A percentile compares a stretch with the other conserved stretches of the same genome.
Evolutionary conservation across 305 asterid genomes (phyloP).

Genomic region (Nicotiana rustica): DNA sequence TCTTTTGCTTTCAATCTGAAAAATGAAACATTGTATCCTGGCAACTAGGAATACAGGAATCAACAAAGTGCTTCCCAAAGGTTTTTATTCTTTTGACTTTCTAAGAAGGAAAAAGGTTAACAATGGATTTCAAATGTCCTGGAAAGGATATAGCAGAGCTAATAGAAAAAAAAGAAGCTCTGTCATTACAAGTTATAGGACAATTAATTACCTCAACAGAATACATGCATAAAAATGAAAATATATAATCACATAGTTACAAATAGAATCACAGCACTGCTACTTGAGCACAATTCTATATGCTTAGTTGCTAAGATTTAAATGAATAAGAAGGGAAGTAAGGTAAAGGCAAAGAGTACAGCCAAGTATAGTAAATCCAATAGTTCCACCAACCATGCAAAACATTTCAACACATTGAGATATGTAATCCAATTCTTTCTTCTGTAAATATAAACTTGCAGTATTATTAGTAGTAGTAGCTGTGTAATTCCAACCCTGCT

Average conservation of each 20-base stretch:
- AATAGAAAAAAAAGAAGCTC: neutral
- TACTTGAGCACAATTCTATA: no score
- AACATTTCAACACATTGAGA: conserved; percentile 39
- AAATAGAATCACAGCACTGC: neutral
- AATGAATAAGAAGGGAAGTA: conserved; percentile 49
- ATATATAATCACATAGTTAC: neutral
- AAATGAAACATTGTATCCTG: neutral
- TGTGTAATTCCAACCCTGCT: conserved; percentile 60
- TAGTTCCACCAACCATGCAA: conserved; percentile 44
- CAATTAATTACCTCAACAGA: neutral
- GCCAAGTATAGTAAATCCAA: conserved; percentile 51
- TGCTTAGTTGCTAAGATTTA: conserved; percentile 31
- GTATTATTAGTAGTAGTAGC: neutral
- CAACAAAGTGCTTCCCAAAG: neutral
- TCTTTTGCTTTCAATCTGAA: no score
- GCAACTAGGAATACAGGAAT: neutral
- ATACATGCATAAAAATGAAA: neutral
- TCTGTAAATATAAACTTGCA: neutral
- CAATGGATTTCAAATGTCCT: neutral
- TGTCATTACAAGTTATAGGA: neutral
- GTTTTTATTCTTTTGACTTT: neutral
- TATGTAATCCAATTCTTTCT: conserved; percentile 27
- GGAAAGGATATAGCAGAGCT: conserved; percentile 10
- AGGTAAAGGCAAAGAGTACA: conserved; percentile 53
- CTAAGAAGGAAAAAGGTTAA: neutral